Evolutionary conservation across 495 filamentous ascomycete species (phyloP), one percentile per base, ranked within the genome.

Genomic region (Aspergillus sclerotiicarbonarius): DNA sequence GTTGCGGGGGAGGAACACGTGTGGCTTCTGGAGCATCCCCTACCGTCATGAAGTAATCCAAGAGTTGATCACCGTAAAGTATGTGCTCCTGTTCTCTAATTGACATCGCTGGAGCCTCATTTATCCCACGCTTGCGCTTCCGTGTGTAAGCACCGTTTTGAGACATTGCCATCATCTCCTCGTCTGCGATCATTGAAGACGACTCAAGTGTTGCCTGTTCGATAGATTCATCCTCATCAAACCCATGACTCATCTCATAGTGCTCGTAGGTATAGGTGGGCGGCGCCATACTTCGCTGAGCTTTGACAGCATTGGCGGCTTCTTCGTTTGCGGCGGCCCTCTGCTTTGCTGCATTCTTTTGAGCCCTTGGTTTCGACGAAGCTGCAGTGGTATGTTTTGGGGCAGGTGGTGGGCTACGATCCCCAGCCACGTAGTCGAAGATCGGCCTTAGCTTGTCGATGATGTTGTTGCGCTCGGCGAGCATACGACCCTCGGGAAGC

Each of bases 11-110:
- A 31, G 85, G 79, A 1, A 80, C 67, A 10, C 72, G 70, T 8
- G 80, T 80, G 12, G 77, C 75, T 37, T 87, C 79, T 7, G 84
- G 79, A 58, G 89, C 85, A 64, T 87, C 82, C 32, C 87, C 86
- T 20, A 86, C 83, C 21, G 87, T 87, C 80, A 96, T 87, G 66
- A 98, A 98, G 71, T 98, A 98, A 66, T 98, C 94, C 37, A 98
- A 79, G 12, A 98, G 82, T 56, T 89, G 87, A 58, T 98, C 94
- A 18, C 89, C 88, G 71, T 96, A 98, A 19, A 92, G 77, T n/a
- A 88, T 84, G 69, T 96, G 90, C 57, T 90, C 84, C 62, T 90
- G 89, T 59, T 96, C 90, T 51, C 76, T 84, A 48, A 87, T 72
- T 8, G 85, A 84, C 75, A 89, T 82, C 39, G 82, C 68, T 56